A percentile compares a stretch with the other conserved stretches of the same genome.
Conservation (phyloP, 2,329 filamentous ascomycete genomes). For the Aspergillus novoparasiticus region DNA sequence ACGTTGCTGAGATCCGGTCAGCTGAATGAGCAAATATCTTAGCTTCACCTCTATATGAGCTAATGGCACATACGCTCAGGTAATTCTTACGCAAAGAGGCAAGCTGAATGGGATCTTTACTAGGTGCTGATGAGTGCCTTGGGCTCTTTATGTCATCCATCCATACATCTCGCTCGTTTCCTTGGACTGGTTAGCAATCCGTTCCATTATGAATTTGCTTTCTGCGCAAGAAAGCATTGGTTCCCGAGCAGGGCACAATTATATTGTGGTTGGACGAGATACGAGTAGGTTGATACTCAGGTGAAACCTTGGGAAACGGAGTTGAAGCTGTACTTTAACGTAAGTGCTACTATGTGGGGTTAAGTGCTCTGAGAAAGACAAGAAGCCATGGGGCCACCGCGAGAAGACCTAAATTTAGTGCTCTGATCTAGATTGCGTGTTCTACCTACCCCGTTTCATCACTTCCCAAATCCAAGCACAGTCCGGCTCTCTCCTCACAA, state of each 20-base stretch:
- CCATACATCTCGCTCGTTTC: too few relatives aligned
- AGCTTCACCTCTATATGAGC: neutral
- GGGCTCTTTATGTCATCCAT: too few relatives aligned
- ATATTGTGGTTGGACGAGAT: neutral
- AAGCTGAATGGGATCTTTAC: neutral
- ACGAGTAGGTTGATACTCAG: neutral
- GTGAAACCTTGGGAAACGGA: neutral
- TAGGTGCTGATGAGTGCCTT: neutral
- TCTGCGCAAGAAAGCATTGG: neutral
- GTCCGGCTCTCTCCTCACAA: neutral
- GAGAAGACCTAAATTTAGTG: neutral
- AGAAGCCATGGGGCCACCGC: neutral
- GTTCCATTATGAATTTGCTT: neutral
- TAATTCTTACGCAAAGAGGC: neutral
- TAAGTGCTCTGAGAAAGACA: neutral
- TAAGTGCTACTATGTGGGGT: neutral
- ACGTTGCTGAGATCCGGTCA: neutral
- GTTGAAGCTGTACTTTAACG: neutral
- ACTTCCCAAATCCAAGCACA: neutral
- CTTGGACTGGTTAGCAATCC: too few relatives aligned
- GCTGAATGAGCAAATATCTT: neutral
- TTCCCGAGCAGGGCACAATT: neutral
- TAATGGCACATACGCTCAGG: neutral
- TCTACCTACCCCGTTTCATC: neutral
- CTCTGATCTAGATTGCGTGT: neutral